Base-by-base conservation (phyloP, 2,329 filamentous ascomycete genomes). In the Leptographium procerum region DNA sequence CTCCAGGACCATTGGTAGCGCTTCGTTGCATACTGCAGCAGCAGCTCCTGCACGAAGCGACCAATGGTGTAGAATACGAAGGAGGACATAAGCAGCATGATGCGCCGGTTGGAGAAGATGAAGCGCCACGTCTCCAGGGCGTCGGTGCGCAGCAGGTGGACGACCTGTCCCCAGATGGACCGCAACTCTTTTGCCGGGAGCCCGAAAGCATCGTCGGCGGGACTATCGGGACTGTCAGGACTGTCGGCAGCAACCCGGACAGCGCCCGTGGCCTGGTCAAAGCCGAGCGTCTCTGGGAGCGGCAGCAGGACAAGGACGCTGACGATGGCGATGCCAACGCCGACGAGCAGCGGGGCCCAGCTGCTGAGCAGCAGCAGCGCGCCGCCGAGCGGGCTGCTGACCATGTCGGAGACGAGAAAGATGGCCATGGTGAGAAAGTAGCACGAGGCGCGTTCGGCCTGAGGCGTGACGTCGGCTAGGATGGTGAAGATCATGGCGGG, bases 1-100 rank as follows among this genome's bases (percentile, higher is more conserved):
- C 71, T 73, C 74, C 76, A 77, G 9, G 71, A 72, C 72, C 79
- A 77, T 33, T 68, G 56, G 65, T 79, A 83, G 7, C 78, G 72
- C 53, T 75, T 77, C 1, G 75, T 77, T 57, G 77, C 71, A 63
- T 82, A 82, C 64, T 83, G 81, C 2, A 82, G 63, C 7, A 80
- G 60, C 26, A 78, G 60, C 4, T 72, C 69, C 54, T 69, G 66
- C 28, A 69, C 66, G 51, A 67, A 69, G 50, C 71, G 70, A 28
- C 69, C 66, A 0, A 68, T 47, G 6, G 72, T 57, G 10, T 68
- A 66, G 16, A 73, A 66, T 1, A 66, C 64, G 19, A 74, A 67
- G 0, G 72, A 70, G 2, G 71, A 4, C 22, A 76, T 69, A 4
- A 79, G 68, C 14, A 73, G 59, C 53, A 73, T 64, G 28, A 77